Conservation (phyloP, 768 basidiomycete genomes). For the Boletales sp. region DNA sequence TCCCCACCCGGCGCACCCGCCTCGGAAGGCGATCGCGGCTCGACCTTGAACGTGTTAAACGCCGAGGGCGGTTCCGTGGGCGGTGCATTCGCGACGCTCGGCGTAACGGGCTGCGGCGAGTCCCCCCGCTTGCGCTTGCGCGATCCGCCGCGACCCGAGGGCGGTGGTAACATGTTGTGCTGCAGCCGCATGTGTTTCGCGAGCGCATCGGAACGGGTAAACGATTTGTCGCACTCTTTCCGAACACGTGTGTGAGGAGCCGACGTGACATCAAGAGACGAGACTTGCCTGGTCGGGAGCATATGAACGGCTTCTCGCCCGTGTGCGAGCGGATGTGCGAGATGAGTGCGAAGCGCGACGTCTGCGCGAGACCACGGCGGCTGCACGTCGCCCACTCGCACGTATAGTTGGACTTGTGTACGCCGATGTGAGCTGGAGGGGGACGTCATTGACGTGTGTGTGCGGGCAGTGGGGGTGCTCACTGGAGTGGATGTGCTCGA, state of each 20-base stretch:
- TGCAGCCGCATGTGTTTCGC: constrained; percentile 91
- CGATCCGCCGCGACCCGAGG: constrained; percentile 66
- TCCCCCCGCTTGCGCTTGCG: constrained; percentile 66
- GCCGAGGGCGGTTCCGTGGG: constrained; percentile 26
- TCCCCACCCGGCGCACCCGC: constrained; percentile 29
- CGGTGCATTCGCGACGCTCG: constrained; percentile 4
- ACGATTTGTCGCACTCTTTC: constrained; percentile 90
- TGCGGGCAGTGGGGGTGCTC: constrained; percentile 23
- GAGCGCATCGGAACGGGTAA: constrained; percentile 92
- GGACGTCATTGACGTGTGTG: background rate
- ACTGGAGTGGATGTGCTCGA: constrained; percentile 84
- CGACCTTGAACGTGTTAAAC: constrained; percentile 66
- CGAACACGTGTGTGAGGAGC: no score
- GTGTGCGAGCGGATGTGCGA: constrained; percentile 92
- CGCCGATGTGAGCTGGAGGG: constrained; percentile 70
- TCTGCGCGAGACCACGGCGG: constrained; percentile 78
- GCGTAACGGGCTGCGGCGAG: constrained; percentile 21
- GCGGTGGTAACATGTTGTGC: constrained; percentile 73
- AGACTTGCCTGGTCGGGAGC: constrained; percentile 67
- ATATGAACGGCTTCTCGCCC: constrained; percentile 91
- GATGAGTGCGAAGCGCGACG: constrained; percentile 85
- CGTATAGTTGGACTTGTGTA: constrained; percentile 79
- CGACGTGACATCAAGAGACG: background rate
- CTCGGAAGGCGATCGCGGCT: constrained; percentile 44
- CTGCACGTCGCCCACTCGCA: constrained; percentile 88